Conservation (phyloP, 164 flowering plant species). For the Dillenia suffruticosa region DNA sequence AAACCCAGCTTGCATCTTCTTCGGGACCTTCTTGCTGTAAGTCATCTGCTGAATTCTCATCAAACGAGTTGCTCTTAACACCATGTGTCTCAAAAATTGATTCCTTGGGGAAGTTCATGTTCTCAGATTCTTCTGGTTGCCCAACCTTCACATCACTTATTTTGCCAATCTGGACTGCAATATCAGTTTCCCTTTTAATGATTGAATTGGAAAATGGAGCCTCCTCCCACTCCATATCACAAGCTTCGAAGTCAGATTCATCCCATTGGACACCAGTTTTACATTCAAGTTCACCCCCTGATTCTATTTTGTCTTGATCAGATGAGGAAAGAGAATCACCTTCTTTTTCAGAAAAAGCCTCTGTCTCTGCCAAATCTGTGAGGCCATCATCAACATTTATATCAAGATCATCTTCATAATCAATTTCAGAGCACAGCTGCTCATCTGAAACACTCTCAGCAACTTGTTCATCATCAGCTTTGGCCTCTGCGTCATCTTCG, state of each 20-base stretch:
- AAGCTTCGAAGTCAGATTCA: constrained; percentile 13
- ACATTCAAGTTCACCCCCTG: constrained; percentile 2
- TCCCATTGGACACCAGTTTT: not conserved
- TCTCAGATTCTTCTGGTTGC: not conserved
- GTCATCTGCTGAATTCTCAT: constrained; percentile 15
- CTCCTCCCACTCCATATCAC: constrained; percentile 48
- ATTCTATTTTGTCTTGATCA: not conserved
- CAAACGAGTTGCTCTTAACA: not conserved
- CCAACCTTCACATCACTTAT: not conserved
- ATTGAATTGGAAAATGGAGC: constrained; percentile 7
- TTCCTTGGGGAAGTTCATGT: not conserved
- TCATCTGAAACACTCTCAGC: constrained; percentile 15
- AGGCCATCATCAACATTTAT: constrained; percentile 5
- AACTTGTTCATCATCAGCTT: constrained; percentile 7
- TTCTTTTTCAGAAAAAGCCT: too few relatives aligned
- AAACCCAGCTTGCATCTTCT: constrained; percentile 13
- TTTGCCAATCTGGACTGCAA: too few relatives aligned
- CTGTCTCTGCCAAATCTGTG: too few relatives aligned
- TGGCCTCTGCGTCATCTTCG: not conserved
- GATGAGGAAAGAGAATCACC: too few relatives aligned
- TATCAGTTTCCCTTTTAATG: constrained; percentile 3
- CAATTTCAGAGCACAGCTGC: constrained; percentile 18
- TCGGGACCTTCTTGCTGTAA: constrained; percentile 12
- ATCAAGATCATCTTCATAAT: constrained; percentile 15
- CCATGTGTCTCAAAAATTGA: not conserved